These are phyloP conservation scores for Trichoderma sp. DNA, from an alignment of 2,329 filamentous ascomycete species.

Conservation along the genomic window DNA sequence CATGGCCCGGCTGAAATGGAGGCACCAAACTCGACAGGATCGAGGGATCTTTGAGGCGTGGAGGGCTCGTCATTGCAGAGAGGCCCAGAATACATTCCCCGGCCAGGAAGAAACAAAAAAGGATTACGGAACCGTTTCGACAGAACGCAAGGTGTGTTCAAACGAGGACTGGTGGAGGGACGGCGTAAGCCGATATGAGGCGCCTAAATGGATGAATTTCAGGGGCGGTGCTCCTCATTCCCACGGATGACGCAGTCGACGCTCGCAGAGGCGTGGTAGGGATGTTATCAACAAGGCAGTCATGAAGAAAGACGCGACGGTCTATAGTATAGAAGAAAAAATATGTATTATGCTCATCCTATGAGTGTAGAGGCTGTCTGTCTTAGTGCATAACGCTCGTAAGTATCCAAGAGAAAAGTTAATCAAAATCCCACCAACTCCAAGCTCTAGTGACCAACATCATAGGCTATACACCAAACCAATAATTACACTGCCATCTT, in stretches of 20 bases:
- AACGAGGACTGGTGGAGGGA: conserved; percentile 45
- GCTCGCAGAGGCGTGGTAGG: background rate
- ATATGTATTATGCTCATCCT: conserved; percentile 16
- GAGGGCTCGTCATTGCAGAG: conserved; percentile 32
- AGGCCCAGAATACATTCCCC: conserved; percentile 26
- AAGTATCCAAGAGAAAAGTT: conserved; percentile 9
- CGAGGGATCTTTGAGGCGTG: conserved; percentile 37
- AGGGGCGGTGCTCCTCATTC: conserved; percentile 7
- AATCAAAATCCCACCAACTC: conserved; percentile 11
- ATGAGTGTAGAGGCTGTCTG: conserved; percentile 13
- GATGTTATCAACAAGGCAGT: background rate
- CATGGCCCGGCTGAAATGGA: conserved; percentile 37
- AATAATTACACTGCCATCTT: background rate
- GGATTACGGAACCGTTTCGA: conserved; percentile 35
- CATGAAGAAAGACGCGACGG: background rate
- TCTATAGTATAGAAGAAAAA: background rate
- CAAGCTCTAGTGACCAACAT: conserved; percentile 3
- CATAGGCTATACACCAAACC: background rate
- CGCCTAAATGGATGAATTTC: conserved; percentile 41
- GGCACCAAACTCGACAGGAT: conserved; percentile 35
- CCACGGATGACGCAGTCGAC: background rate
- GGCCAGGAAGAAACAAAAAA: conserved; percentile 36
- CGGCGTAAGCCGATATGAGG: conserved; percentile 41
- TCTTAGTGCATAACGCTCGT: background rate
- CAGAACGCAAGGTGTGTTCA: conserved; percentile 34